These are phyloP conservation scores for Piloderma croceum DNA, from an alignment of 768 basidiomycete species.

Conservation along the genomic window DNA sequence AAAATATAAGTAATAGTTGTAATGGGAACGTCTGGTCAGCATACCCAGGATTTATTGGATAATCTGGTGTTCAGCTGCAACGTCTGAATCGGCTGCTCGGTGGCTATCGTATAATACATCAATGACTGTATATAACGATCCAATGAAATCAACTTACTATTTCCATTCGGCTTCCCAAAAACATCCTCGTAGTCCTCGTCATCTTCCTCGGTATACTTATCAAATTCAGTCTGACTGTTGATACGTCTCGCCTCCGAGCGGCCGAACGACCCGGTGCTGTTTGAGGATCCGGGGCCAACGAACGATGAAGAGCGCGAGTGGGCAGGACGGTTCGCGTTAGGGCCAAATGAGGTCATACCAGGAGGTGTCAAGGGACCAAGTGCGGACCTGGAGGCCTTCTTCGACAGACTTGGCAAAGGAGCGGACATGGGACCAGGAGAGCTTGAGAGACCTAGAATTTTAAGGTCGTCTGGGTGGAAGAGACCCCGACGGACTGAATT, in stretches of 20 bases:
- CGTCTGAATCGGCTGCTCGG: conserved; percentile 63
- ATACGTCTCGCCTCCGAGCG: conserved; percentile 55
- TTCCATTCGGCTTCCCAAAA: conserved; percentile 72
- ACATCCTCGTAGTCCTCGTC: conserved; percentile 94
- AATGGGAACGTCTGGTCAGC: conserved; percentile 10
- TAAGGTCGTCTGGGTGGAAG: conserved; percentile 88
- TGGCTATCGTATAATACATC: conserved; percentile 31
- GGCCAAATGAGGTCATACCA: conserved; percentile 24
- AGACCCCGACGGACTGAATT: conserved; percentile 68
- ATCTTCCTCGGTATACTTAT: conserved; percentile 84
- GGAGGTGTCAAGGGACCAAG: conserved; percentile 39
- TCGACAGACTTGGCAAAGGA: conserved; percentile 52
- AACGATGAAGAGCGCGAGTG: conserved; percentile 61
- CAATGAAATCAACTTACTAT: conserved; percentile 42
- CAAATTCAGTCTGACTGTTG: conserved; percentile 59
- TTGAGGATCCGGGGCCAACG: conserved; percentile 33
- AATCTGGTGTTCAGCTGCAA: conserved; percentile 81
- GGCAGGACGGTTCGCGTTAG: conserved; percentile 17
- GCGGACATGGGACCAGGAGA: conserved; percentile 63
- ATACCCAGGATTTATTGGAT: conserved; percentile 88
- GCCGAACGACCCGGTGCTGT: conserved; percentile 56
- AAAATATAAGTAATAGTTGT: conserved; percentile 3
- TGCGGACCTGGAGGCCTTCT: conserved; percentile 49
- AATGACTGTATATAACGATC: conserved; percentile 4
- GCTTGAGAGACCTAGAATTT: conserved; percentile 55